Base-by-base conservation (phyloP, 768 basidiomycete genomes). In the Leucosporidium creatinivorum region DNA sequence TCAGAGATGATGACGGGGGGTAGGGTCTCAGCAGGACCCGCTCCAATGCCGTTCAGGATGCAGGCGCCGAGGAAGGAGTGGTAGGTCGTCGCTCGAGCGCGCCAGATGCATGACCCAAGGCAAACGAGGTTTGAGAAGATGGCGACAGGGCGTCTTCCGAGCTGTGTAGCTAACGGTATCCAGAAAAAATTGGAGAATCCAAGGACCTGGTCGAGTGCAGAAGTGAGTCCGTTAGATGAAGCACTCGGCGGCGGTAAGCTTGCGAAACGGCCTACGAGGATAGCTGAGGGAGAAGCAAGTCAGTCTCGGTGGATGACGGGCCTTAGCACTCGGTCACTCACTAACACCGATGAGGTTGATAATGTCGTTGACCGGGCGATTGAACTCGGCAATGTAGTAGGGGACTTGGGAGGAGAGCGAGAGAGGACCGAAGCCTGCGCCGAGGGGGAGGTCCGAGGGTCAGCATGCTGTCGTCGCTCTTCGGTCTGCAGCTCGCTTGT, bases 301-400 rank as follows among this genome's bases (percentile, higher is more conserved):
- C 33, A 33, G 33, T 33, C 33, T 33, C 5, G 33, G 33, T 10
- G 10, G 33, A n/a, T n/a, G n/a, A n/a, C n/a, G n/a, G n/a, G n/a
- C n/a, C n/a, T n/a, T n/a, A n/a, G n/a, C n/a, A n/a, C n/a, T n/a
- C n/a, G n/a, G n/a, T n/a, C n/a, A 15, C 52, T 54, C 52, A 54
- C 52, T 57, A 33, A 57, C 33, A 21, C 56, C 56, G 33, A 57
- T 57, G 19, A 33, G 31, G 56, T 57, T 57, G 56, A 57, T 39
- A 23, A 57, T 33, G 10, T 57, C 28, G 31, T 57, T 33, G 3
- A 57, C 56, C 18, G 56, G 23, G 33, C 21, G 21, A 13, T 33
- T 33, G 21, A 57, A 57, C 4, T 57, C 56, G 28, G 21, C 21
- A 12, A 57, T 25, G 33, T 57, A 57, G 56, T 19, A 57, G 8